These are phyloP conservation scores for Nothophytophthora sp. DNA, from an alignment of 352 stramenopile genomes.

Conservation along the genomic window DNA sequence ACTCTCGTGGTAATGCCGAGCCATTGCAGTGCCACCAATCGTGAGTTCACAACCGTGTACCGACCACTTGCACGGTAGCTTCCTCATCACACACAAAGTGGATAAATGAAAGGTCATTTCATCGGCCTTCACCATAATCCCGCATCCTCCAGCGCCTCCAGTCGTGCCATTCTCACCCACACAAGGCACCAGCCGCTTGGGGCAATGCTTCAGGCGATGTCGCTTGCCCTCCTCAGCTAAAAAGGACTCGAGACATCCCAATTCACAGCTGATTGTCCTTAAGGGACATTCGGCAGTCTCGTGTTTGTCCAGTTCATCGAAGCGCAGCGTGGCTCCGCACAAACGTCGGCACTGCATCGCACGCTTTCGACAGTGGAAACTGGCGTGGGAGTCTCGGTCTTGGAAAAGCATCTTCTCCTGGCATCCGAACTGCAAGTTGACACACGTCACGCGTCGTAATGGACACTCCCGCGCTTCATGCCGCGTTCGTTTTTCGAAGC, in stretches of 20 bases:
- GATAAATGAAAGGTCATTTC: slow-evolving; percentile 64
- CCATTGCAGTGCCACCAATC: slow-evolving; percentile 41
- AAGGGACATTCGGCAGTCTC: slow-evolving; percentile 51
- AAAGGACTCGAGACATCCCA: slow-evolving; percentile 40
- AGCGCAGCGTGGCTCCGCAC: slow-evolving; percentile 43
- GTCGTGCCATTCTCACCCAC: slow-evolving; percentile 6
- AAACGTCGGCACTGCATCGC: slow-evolving; percentile 44
- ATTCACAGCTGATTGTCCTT: slow-evolving; percentile 43
- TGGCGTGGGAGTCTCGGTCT: slow-evolving; percentile 40
- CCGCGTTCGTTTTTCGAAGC: slow-evolving; percentile 33
- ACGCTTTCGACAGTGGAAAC: slow-evolving; percentile 64
- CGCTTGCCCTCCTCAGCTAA: slow-evolving; percentile 35
- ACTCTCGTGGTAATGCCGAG: slow-evolving; percentile 55
- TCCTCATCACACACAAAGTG: slow-evolving; percentile 47
- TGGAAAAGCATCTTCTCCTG: slow-evolving; percentile 32
- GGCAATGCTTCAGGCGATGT: slow-evolving; percentile 46
- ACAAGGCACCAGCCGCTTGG: slow-evolving; percentile 58
- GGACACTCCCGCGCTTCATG: slow-evolving; percentile 40
- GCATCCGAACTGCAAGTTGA: slow-evolving; percentile 60
- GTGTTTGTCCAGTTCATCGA: slow-evolving; percentile 48
- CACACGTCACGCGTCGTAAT: slow-evolving; percentile 41
- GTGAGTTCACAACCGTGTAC: slow-evolving; percentile 42
- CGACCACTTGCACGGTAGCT: slow-evolving; percentile 54
- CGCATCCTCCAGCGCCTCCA: slow-evolving; percentile 46
- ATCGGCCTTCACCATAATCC: slow-evolving; percentile 39